phyloP scores from a whole-genome alignment of 129 eudicot genomes.

The Lactuca saligna region DNA sequence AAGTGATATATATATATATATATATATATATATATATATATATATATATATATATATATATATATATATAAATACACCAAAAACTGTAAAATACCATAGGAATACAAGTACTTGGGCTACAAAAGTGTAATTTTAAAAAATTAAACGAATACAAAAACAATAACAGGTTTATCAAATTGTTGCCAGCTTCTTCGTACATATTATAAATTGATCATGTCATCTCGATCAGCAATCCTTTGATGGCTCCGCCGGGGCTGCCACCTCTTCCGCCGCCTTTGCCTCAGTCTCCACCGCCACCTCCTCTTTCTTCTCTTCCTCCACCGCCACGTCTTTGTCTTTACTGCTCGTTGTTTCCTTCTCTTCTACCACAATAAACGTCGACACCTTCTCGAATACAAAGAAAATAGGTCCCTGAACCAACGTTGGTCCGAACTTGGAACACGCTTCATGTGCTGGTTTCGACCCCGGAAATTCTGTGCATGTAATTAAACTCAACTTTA shows the following conservation, averaged over 20 bases:
- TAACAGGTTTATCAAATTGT: slow-evolving; percentile 21
- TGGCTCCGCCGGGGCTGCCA: slow-evolving; percentile 48
- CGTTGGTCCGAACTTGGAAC: slow-evolving; percentile 58
- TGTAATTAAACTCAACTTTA: not conserved
- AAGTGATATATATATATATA: not conserved
- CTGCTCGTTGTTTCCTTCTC: slow-evolving; percentile 33
- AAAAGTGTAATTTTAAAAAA: slow-evolving; percentile 18
- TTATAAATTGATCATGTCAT: not conserved
- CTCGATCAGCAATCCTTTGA: slow-evolving; percentile 40
- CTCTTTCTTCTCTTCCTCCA: slow-evolving; percentile 37
- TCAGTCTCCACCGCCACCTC: slow-evolving; percentile 21
- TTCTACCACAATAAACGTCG: slow-evolving; percentile 51
- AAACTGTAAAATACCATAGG: slow-evolving; percentile 2
- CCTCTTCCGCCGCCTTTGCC: slow-evolving; percentile 40
- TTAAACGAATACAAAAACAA: slow-evolving; percentile 19
- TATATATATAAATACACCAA: slow-evolving; percentile 14
- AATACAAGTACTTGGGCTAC: slow-evolving; percentile 27
- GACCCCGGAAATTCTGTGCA: slow-evolving; percentile 79
- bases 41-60: too few species aligned
- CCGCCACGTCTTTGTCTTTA: slow-evolving; percentile 41
- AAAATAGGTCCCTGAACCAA: slow-evolving; percentile 60
- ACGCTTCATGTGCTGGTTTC: slow-evolving; percentile 65
- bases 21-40: too few species aligned
- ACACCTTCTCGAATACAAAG: slow-evolving; percentile 74
- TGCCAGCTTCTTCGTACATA: slow-evolving; percentile 23